Evolutionary conservation across 768 basidiomycete species (phyloP).

Genomic region (Hebeloma cylindrosporum): DNA sequence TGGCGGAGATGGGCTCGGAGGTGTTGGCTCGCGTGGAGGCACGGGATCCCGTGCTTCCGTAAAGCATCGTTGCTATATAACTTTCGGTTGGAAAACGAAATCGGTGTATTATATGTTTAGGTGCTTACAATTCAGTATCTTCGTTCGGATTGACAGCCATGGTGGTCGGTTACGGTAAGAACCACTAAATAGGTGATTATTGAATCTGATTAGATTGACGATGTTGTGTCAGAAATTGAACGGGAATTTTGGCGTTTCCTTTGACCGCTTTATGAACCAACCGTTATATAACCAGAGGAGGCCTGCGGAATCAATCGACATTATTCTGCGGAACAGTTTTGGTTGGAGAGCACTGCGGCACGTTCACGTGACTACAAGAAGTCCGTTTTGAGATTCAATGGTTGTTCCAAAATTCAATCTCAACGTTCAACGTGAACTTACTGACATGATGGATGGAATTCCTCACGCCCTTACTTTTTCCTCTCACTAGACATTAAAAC

Average conservation of each 20-base stretch:
- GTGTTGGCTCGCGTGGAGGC: conserved; percentile 67
- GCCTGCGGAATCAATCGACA: conserved; percentile 5
- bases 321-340: conserved; percentile 10
- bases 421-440: background rate
- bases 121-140: conserved; percentile 92
- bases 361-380: no score
- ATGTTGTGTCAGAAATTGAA: background rate
- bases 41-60: conserved; percentile 90
- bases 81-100: background rate
- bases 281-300: background rate
- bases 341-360: no score
- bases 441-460: background rate
- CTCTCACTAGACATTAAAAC: no score
- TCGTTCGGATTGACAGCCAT: conserved; percentile 83
- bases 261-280: background rate
- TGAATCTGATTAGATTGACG: background rate
- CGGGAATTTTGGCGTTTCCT: background rate
- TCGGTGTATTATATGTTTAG: background rate
- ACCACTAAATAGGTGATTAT: conserved; percentile 6
- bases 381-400: no score
- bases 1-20: conserved; percentile 79
- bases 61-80: conserved; percentile 82
- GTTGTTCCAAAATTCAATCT: no score
- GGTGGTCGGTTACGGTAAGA: conserved; percentile 8
- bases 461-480: no score